Evolutionary conservation across 2,329 filamentous ascomycete species (phyloP).

Genomic region (Neofusicoccum laricinum): DNA sequence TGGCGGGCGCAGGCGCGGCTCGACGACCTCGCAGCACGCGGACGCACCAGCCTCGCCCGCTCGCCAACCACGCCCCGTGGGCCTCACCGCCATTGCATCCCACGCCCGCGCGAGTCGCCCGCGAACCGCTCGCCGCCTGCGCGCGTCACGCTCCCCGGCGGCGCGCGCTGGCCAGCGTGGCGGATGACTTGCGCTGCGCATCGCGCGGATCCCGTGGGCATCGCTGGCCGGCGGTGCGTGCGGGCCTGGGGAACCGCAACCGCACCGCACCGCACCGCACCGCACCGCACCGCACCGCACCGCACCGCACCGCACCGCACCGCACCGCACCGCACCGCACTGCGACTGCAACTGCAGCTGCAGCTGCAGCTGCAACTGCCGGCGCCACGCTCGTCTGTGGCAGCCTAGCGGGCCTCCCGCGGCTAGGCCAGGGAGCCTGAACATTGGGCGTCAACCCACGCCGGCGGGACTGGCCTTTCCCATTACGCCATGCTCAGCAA

Average conservation of each 20-base stretch:
- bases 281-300: no score
- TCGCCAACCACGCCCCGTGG: background rate
- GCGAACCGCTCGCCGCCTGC: background rate
- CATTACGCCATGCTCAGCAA: background rate
- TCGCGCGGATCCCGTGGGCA: background rate
- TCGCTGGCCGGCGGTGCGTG: background rate
- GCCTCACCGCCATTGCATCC: conserved; percentile 6
- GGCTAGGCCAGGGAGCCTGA: background rate
- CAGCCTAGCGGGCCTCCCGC: conserved; percentile 5
- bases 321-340: no score
- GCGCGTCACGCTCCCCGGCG: background rate
- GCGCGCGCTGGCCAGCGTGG: background rate
- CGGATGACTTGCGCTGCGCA: no score
- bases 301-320: no score
- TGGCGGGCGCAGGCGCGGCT: background rate
- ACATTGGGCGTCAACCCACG: conserved; percentile 1
- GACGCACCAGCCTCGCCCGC: background rate
- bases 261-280: no score
- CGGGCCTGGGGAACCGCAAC: background rate
- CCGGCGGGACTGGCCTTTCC: background rate
- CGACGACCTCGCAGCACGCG: background rate
- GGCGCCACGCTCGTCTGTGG: background rate
- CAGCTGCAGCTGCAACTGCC: background rate
- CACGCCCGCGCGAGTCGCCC: no score
- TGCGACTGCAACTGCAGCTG: no score